Evolutionary conservation across 257 asterid species (phyloP), one percentile per base, ranked within the genome.

Genomic region (Solanum medicagineum): DNA sequence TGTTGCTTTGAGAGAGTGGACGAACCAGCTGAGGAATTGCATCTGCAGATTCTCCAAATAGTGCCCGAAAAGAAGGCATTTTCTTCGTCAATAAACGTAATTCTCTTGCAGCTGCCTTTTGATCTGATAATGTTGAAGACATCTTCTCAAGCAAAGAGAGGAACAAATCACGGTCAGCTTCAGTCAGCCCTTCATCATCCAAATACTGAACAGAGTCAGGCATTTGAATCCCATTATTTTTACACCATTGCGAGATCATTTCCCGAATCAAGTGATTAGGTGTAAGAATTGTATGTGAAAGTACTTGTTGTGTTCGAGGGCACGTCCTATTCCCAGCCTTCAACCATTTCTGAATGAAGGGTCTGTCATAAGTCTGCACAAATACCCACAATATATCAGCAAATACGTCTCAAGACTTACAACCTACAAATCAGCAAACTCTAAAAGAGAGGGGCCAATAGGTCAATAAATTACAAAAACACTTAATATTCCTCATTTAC

Each of bases 251-350:
- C 3, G 83, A 84, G 47, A 94, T 97, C 96, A 97, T 80, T 26
- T 89, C 92, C 16, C 92, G 90, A 63, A 95, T 89, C 87, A 95
- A 89, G 89, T 87, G 91, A 88, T 97, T 97, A 7, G 99, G 97
- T 1, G 94, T 93, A 49, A 97, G 97, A 40, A 84, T 32, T 4
- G 95, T 93, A 88, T 94, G 92, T 10, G 98, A 89, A 49, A 97
- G 95, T 22, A 97, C 99, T 87, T 97, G 98, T 45, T 95, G 92
- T 8, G 99, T 93, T 57, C 59, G 83, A n/a, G 99, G 99, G 89
- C 99, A 95, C 1, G 94, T 92, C 81, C 98, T 88, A 47, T 94
- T 97, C 79, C 99, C 99, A 51, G 93, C 66, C 85, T 93, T 94
- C 36, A 97, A 80, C 98, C 98, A 94, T 88, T 92, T 95, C 83